Conservation (phyloP, 306 rosid species). For the Vigna unguiculata region DNA sequence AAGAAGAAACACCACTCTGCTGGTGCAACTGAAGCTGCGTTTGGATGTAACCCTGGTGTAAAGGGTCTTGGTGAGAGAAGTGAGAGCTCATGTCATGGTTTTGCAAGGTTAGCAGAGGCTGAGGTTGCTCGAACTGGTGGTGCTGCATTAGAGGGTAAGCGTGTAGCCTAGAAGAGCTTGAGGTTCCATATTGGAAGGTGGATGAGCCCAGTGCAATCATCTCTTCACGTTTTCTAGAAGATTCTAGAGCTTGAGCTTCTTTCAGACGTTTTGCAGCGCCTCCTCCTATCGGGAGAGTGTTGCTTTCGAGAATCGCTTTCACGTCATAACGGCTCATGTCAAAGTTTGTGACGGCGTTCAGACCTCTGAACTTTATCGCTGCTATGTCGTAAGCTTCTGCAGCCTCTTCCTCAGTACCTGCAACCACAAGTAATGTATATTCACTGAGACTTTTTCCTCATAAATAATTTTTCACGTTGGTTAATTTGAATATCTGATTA, state of each 20-base stretch:
- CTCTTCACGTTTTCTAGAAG: slow-evolving; percentile 82
- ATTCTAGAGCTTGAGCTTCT: slow-evolving; percentile 93
- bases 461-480: neutral
- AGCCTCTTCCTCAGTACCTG: slow-evolving; percentile 98
- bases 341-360: slow-evolving; percentile 92
- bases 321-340: slow-evolving; percentile 97
- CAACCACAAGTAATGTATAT: neutral
- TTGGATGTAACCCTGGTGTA: slow-evolving; percentile 74
- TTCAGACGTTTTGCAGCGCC: slow-evolving; percentile 92
- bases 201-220: slow-evolving; percentile 74
- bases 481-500: neutral
- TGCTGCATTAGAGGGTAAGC: slow-evolving; percentile 66
- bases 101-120: slow-evolving; percentile 74
- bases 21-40: slow-evolving; percentile 88
- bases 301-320: slow-evolving; percentile 89
- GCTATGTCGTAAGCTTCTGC: slow-evolving; percentile 99
- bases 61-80: slow-evolving; percentile 59
- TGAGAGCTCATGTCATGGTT: slow-evolving; percentile 54
- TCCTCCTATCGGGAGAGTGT: slow-evolving; percentile 91
- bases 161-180: slow-evolving; percentile 53
- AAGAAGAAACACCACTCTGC: slow-evolving; percentile 47
- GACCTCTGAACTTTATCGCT: slow-evolving; percentile 91
- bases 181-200: slow-evolving; percentile 64
- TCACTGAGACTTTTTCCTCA: neutral
- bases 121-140: slow-evolving; percentile 57